Conservation (phyloP, 75 land plant species). For the Gnetum montanum region DNA sequence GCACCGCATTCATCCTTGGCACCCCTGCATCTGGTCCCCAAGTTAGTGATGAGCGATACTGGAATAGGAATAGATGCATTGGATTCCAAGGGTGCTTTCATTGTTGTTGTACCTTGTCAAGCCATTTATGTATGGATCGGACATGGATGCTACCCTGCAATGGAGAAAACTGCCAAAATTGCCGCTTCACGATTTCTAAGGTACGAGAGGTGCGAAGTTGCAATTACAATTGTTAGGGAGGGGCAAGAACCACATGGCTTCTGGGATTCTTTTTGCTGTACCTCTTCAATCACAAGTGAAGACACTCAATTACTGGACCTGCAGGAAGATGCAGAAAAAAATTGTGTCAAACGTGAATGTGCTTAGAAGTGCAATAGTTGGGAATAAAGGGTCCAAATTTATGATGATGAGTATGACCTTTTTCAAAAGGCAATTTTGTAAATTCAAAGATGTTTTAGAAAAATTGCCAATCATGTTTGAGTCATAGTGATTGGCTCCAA, state of each 20-base stretch:
- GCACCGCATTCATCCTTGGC: constrained; percentile 85
- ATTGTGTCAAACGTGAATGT: too few species aligned
- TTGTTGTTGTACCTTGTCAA: constrained; percentile 51
- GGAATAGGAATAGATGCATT: constrained; percentile 18
- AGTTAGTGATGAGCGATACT: constrained; percentile 43
- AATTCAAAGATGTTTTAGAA: too few species aligned
- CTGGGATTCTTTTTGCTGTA: constrained; percentile 64
- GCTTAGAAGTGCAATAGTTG: too few species aligned
- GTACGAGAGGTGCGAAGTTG: constrained; percentile 69
- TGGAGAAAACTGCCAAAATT: constrained; percentile 51
- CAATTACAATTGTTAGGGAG: constrained; percentile 32
- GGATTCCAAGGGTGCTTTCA: constrained; percentile 84
- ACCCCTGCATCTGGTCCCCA: constrained; percentile 86
- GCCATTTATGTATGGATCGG: constrained; percentile 83
- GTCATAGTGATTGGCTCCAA: too few species aligned
- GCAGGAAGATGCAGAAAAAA: too few species aligned
- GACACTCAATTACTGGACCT: too few species aligned
- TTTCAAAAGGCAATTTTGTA: too few species aligned
- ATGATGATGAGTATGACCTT: too few species aligned
- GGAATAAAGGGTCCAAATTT: too few species aligned
- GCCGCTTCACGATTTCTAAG: constrained; percentile 63
- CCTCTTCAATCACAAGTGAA: too few species aligned
- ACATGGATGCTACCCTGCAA: constrained; percentile 27
- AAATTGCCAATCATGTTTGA: too few species aligned
- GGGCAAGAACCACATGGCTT: constrained; percentile 61